These are phyloP conservation scores for Candida sakaeoensis DNA, from an alignment of 805 yeast species.

Conservation along the genomic window DNA sequence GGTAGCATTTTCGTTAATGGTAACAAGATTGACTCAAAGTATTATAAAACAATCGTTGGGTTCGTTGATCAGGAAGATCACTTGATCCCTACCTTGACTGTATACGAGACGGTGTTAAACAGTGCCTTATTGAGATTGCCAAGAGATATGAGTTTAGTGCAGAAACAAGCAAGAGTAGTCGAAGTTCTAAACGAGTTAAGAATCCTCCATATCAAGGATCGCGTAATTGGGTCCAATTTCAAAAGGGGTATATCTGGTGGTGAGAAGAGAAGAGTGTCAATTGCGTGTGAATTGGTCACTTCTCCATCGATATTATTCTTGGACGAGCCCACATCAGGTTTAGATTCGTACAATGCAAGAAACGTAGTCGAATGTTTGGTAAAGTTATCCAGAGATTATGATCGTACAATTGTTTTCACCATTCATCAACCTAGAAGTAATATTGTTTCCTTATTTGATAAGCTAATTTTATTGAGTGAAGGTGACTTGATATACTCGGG, in stretches of 20 bases:
- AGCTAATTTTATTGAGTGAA: slow-evolving; percentile 71
- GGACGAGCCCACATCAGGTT: slow-evolving; percentile 93
- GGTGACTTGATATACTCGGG: slow-evolving; percentile 90
- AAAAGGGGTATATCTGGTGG: slow-evolving; percentile 73
- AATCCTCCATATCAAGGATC: slow-evolving; percentile 76
- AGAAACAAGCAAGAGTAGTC: slow-evolving; percentile 74
- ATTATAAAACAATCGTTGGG: slow-evolving; percentile 70
- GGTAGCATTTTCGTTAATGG: slow-evolving; percentile 84
- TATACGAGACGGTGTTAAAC: slow-evolving; percentile 90
- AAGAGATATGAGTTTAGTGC: slow-evolving; percentile 62
- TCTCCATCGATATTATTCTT: slow-evolving; percentile 69
- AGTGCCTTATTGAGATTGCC: slow-evolving; percentile 90
- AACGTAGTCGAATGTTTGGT: slow-evolving; percentile 86
- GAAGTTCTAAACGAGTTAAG: slow-evolving; percentile 86
- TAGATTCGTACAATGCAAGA: slow-evolving; percentile 90
- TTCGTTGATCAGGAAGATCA: slow-evolving; percentile 96
- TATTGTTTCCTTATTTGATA: slow-evolving; percentile 87
- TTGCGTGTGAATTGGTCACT: slow-evolving; percentile 74
- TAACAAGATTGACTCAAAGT: slow-evolving; percentile 34
- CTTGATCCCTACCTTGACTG: slow-evolving; percentile 87
- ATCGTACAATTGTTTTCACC: slow-evolving; percentile 86
- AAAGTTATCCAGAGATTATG: slow-evolving; percentile 70
- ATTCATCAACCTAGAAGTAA: slow-evolving; percentile 97
- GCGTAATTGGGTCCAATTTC: slow-evolving; percentile 83
- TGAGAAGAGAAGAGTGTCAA: slow-evolving; percentile 79